Conservation (phyloP, 306 rosid genomes). For the Hippophae gyantsensis region DNA sequence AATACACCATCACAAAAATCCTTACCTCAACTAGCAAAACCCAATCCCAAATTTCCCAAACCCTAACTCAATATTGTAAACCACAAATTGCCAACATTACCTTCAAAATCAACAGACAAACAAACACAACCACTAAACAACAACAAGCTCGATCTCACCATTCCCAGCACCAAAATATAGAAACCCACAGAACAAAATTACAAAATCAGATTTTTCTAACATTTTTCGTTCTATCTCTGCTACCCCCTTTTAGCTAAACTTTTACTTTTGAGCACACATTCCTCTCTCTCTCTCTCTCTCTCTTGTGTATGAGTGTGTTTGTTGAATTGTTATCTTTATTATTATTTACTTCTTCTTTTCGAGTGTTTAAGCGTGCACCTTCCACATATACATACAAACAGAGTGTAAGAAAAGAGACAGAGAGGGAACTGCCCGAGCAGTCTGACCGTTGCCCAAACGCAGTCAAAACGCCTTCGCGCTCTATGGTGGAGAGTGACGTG, state of each 20-base stretch:
- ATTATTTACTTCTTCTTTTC: slow-evolving; percentile 14
- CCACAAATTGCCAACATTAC: slow-evolving; percentile 37
- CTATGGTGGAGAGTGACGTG: slow-evolving; percentile 84
- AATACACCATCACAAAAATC: slow-evolving; percentile 39
- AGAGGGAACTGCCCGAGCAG: slow-evolving; percentile 61
- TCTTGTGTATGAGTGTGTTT: slow-evolving; percentile 24
- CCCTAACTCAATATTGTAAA: slow-evolving; percentile 38
- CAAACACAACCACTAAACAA: slow-evolving; percentile 22
- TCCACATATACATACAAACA: slow-evolving; percentile 18
- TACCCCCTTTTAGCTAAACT: slow-evolving; percentile 15
- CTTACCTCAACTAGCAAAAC: slow-evolving; percentile 6
- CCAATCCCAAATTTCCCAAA: slow-evolving; percentile 16
- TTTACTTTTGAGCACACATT: slow-evolving; percentile 18
- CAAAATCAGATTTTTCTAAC: slow-evolving; percentile 27
- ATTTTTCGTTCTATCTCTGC: slow-evolving; percentile 20
- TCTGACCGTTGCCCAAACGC: slow-evolving; percentile 77
- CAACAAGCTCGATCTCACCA: slow-evolving; percentile 54
- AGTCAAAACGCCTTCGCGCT: slow-evolving; percentile 72
- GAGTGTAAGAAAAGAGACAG: slow-evolving; percentile 6
- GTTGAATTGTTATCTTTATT: slow-evolving; percentile 17
- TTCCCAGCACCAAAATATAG: slow-evolving; percentile 9
- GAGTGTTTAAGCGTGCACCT: slow-evolving; percentile 50
- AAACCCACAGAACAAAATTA: slow-evolving; percentile 21
- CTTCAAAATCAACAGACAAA: slow-evolving; percentile 1
- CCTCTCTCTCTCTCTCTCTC: slow-evolving; percentile 7